Conservation (phyloP, 257 asterid species). For the Anisodus tanguticus region DNA sequence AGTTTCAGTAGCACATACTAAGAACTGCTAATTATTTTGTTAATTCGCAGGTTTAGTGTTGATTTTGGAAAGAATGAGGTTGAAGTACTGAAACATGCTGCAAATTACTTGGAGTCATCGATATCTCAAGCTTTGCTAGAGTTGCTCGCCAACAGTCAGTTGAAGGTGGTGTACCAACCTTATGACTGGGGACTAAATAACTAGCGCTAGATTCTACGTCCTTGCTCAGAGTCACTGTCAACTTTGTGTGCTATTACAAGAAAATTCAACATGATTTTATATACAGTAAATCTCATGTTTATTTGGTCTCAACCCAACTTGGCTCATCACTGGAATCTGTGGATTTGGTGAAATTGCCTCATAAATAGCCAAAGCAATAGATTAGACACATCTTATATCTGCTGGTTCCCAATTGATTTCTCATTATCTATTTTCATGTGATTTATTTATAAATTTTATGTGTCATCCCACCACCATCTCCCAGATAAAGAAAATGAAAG, state of each 20-base stretch:
- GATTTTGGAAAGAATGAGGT: slow-evolving; percentile 84
- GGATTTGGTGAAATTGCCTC: not conserved
- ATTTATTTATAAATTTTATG: not conserved
- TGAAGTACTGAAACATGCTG: slow-evolving; percentile 86
- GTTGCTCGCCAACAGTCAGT: slow-evolving; percentile 61
- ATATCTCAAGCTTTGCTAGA: slow-evolving; percentile 67
- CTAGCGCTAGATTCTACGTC: slow-evolving; percentile 36
- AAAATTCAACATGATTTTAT: not conserved
- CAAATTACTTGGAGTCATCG: slow-evolving; percentile 62
- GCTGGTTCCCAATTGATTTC: not conserved
- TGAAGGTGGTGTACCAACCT: slow-evolving; percentile 65
- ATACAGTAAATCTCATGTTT: not conserved
- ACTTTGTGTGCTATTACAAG: not conserved
- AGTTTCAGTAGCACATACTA: not conserved
- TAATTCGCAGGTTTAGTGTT: slow-evolving; percentile 61
- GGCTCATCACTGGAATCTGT: not conserved
- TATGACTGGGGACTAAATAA: slow-evolving; percentile 83
- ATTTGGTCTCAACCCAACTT: not conserved
- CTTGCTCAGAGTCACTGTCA: not conserved
- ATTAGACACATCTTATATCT: not conserved
- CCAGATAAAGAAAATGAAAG: too few species aligned
- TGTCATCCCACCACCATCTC: not conserved
- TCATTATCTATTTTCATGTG: not conserved
- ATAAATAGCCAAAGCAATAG: slow-evolving; percentile 2
- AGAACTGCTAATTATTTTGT: not conserved